phyloP scores from a whole-genome alignment of 2,329 filamentous ascomycete genomes.

The Colletotrichum gigasporum region DNA sequence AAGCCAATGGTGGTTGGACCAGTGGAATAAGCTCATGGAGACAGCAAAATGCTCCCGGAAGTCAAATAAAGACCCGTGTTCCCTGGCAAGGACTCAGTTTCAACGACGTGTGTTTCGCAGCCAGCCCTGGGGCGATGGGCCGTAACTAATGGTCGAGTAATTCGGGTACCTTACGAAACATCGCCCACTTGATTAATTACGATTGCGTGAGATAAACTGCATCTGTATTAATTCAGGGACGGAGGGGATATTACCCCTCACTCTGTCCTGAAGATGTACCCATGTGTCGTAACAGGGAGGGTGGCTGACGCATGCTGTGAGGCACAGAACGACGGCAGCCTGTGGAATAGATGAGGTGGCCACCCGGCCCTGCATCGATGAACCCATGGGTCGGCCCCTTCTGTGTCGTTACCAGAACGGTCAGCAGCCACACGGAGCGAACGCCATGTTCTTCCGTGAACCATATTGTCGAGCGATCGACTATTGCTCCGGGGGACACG shows the following conservation, averaged over 20 bases:
- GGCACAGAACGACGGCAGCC: background rate
- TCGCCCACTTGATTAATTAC: too few species aligned
- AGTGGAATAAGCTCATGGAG: slow-evolving; percentile 9
- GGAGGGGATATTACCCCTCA: background rate
- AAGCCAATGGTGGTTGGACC: background rate
- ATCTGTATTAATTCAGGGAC: background rate
- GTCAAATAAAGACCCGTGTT: background rate
- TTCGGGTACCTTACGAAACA: too few species aligned
- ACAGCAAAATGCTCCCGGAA: background rate
- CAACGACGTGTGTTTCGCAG: background rate
- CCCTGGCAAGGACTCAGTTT: background rate
- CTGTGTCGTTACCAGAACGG: background rate
- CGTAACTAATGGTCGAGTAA: background rate
- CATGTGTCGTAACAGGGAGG: background rate
- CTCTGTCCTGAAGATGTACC: background rate
- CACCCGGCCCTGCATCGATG: background rate
- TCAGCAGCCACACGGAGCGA: background rate
- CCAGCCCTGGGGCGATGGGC: too few species aligned
- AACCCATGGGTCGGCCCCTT: background rate
- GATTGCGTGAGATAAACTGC: too few species aligned
- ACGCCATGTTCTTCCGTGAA: slow-evolving; percentile 6
- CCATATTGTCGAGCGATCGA: background rate
- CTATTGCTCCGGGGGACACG: too few species aligned
- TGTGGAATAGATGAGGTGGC: background rate
- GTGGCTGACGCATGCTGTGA: background rate